Conservation (phyloP, 768 basidiomycete genomes). For the Naganishia onofrii region DNA sequence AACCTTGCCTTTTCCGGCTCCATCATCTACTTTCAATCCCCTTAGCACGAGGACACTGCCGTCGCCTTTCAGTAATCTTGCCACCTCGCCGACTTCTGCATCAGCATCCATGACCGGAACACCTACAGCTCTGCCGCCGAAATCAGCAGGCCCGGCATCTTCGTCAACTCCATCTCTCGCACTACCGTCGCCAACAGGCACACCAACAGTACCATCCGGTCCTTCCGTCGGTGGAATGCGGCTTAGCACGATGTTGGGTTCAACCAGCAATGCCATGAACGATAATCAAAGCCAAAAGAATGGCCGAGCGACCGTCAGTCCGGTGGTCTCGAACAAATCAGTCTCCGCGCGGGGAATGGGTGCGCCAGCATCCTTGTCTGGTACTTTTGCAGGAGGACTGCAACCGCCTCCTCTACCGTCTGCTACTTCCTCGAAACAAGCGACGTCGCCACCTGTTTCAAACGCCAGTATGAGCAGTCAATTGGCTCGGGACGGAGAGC, state of each 20-base stretch:
- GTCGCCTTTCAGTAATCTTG: constrained; percentile 2
- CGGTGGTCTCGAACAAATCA: constrained; percentile 10
- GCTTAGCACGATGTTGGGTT: constrained; percentile 5
- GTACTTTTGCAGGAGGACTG: background rate
- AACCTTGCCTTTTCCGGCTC: constrained; percentile 10
- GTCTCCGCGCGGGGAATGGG: background rate
- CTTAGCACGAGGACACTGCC: constrained; percentile 9
- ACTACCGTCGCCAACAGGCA: constrained; percentile 20
- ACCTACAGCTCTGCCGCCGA: background rate
- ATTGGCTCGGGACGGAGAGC: constrained; percentile 2
- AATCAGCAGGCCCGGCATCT: background rate
- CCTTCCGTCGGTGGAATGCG: constrained; percentile 8
- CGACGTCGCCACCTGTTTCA: background rate
- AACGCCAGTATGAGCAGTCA: constrained; percentile 7
- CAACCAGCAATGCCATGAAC: background rate
- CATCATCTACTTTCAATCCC: constrained; percentile 10
- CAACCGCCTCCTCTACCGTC: constrained; percentile 2
- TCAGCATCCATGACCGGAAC: background rate
- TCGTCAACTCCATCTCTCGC: background rate
- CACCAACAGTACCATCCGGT: constrained; percentile 2
- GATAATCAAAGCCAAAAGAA: background rate
- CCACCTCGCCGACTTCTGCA: background rate
- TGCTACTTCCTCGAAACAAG: background rate
- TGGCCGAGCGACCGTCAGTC: constrained; percentile 1
- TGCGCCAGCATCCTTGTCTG: background rate